These are phyloP conservation scores for Verticillium dahliae DNA, from an alignment of 2,329 filamentous ascomycete genomes.

Conservation along the genomic window DNA sequence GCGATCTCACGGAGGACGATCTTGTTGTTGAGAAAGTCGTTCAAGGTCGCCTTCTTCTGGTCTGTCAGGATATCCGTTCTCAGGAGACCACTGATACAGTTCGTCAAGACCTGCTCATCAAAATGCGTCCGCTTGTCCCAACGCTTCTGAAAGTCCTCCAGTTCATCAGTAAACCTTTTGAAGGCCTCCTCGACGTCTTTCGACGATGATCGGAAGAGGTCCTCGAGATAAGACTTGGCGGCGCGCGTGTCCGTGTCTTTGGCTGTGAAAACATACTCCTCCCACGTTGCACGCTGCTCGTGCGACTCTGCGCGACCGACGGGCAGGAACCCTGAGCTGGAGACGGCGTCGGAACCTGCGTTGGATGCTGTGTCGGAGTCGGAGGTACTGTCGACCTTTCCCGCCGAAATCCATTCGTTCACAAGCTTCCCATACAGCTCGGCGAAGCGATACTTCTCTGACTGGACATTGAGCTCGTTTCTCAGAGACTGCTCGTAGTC, in stretches of 20 bases:
- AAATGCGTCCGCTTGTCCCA: conserved; percentile 23
- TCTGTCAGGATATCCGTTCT: conserved; percentile 33
- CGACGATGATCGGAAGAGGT: conserved; percentile 35
- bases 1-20: conserved; percentile 34
- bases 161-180: conserved; percentile 27
- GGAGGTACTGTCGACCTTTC: conserved; percentile 17
- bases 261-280: conserved; percentile 45
- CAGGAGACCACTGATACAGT: conserved; percentile 29
- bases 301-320: conserved; percentile 48
- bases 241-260: conserved; percentile 34
- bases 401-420: conserved; percentile 42
- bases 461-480: conserved; percentile 38
- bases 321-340: conserved; percentile 28
- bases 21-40: conserved; percentile 28
- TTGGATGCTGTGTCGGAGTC: conserved; percentile 18
- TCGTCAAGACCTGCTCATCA: conserved; percentile 17
- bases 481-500: conserved; percentile 41
- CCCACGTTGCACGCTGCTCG: conserved; percentile 46
- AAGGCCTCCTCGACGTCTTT: conserved; percentile 34
- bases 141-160: conserved; percentile 27
- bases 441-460: conserved; percentile 49
- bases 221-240: conserved; percentile 42
- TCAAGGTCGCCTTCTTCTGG: conserved; percentile 30
- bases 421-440: conserved; percentile 49
- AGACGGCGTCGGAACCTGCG: background rate